Evolutionary conservation across 495 filamentous ascomycete genomes (phyloP), one percentile per base, ranked within the genome.

Genomic region (Lasiosphaeria hispida): DNA sequence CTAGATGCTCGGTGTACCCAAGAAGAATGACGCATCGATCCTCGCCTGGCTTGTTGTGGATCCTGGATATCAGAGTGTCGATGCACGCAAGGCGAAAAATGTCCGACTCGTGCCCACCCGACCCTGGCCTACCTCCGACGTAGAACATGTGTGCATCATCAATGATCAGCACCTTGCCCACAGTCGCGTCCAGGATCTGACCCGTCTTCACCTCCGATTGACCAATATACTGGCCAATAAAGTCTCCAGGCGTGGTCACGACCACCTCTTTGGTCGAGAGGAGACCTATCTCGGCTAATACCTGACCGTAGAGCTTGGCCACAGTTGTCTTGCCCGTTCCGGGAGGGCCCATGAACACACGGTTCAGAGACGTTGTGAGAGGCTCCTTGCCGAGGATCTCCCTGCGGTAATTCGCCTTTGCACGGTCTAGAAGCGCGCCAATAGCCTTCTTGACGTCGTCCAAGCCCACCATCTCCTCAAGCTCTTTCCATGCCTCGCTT

Each of bases 21-120:
- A 93, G 75, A 0, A 93, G 74, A 0, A 95, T 71, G 0, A 94
- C 86, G 53, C 89, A 93, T 15, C 86, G 80, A 67, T 94, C 89
- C 36, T 92, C 89, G 0, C 87, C 87, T 0, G 89, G 86, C 0
- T 81, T 79, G 61, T 83, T 88, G 51, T 93, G 90, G 0, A 95
- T 83, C 56, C 93, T 87, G 0, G 89, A 87, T 2, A 93, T 89
- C n/a, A 94, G 85, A 5, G 90, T 93, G 54, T 91, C 86, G 5
- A 89, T 72, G 8, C 89, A 83, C 7, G 85, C 86, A 1, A 77
- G 84, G 60, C 81, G 85, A 74, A 76, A 91, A 0, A 68, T 62
- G 62, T 91, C 85, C 1, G 61, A 30, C 23, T 30, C 23, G 23
- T 30, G 23, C 23, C 23, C 56, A 33, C 53, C 13, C 1, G 58